A percentile compares a stretch with the other conserved stretches of the same genome.
These are phyloP conservation scores for Phialophora chinensis DNA, from an alignment of 2,329 filamentous ascomycete species.

Conservation along the genomic window DNA sequence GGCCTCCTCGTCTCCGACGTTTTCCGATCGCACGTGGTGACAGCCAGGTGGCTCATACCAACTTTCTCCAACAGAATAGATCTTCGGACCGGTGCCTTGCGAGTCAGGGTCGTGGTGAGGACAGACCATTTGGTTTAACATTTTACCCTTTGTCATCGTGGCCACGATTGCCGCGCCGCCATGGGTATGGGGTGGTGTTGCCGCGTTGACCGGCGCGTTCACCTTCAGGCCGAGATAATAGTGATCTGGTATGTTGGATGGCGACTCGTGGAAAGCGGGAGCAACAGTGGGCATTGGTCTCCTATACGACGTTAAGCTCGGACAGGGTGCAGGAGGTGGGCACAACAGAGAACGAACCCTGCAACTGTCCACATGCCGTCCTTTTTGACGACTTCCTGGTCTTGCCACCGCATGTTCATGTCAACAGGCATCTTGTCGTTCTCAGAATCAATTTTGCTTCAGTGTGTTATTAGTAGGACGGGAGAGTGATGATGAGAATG, in stretches of 20 bases:
- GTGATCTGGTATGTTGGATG: conserved; percentile 51
- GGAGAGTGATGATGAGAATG: not conserved
- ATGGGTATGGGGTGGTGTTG: conserved; percentile 56
- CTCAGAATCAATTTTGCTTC: not conserved
- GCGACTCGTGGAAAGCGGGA: conserved; percentile 45
- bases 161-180: conserved; percentile 52
- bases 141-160: conserved; percentile 48
- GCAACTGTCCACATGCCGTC: conserved; percentile 27
- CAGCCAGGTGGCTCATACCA: conserved; percentile 28
- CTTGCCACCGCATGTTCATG: conserved; percentile 27
- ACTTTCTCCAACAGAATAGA: conserved; percentile 15
- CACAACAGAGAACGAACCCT: conserved; percentile 16
- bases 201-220: conserved; percentile 46
- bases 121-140: conserved; percentile 59
- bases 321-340: not conserved
- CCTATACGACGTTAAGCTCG: conserved; percentile 26
- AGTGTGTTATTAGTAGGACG: not conserved
- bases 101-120: conserved; percentile 45
- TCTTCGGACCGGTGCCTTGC: conserved; percentile 39
- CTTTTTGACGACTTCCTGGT: conserved; percentile 25
- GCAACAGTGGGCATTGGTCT: conserved; percentile 43
- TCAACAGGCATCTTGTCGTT: conserved; percentile 15
- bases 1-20: conserved; percentile 23
- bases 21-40: conserved; percentile 23
- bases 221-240: conserved; percentile 50